Conservation (phyloP, 1,139 yeast genomes). For the Geotrichum carabidarum region DNA sequence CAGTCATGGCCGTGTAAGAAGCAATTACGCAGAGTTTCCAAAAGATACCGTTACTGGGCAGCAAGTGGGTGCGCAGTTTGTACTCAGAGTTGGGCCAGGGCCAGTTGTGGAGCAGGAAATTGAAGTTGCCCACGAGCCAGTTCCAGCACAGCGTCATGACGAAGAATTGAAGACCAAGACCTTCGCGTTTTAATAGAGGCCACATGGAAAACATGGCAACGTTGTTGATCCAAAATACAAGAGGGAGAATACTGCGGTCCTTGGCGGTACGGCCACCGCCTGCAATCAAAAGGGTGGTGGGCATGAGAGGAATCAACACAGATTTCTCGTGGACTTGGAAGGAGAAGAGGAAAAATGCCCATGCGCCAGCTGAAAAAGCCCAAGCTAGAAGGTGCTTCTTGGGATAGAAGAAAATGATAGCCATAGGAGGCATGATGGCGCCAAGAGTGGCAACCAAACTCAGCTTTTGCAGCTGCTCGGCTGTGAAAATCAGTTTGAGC, state of each 20-base stretch:
- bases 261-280: slow-evolving; percentile 48
- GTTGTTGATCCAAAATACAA: slow-evolving; percentile 83
- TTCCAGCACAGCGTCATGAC: slow-evolving; percentile 61
- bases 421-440: slow-evolving; percentile 64
- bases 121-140: slow-evolving; percentile 58
- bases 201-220: slow-evolving; percentile 79
- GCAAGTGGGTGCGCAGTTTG: slow-evolving; percentile 8
- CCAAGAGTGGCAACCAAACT: slow-evolving; percentile 61
- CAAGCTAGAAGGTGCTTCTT: slow-evolving; percentile 53
- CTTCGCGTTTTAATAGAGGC: slow-evolving; percentile 79
- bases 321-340: slow-evolving; percentile 96
- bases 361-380: slow-evolving; percentile 77
- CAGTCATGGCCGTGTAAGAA: slow-evolving; percentile 54
- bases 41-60: slow-evolving; percentile 37
- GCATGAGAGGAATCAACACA: slow-evolving; percentile 79
- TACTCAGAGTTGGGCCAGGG: slow-evolving; percentile 1
- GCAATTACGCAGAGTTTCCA: slow-evolving; percentile 54
- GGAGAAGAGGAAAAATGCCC: slow-evolving; percentile 84
- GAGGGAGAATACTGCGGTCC: slow-evolving; percentile 23
- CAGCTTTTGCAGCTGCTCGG: slow-evolving; percentile 54
- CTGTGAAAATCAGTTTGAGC: slow-evolving; percentile 53
- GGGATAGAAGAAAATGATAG: slow-evolving; percentile 49
- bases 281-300: slow-evolving; percentile 65
- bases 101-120: slow-evolving; percentile 8
- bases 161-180: slow-evolving; percentile 63